Evolutionary conservation across 768 basidiomycete species (phyloP), one percentile per base, ranked within the genome.

Genomic region (Lepiota subincarnata): DNA sequence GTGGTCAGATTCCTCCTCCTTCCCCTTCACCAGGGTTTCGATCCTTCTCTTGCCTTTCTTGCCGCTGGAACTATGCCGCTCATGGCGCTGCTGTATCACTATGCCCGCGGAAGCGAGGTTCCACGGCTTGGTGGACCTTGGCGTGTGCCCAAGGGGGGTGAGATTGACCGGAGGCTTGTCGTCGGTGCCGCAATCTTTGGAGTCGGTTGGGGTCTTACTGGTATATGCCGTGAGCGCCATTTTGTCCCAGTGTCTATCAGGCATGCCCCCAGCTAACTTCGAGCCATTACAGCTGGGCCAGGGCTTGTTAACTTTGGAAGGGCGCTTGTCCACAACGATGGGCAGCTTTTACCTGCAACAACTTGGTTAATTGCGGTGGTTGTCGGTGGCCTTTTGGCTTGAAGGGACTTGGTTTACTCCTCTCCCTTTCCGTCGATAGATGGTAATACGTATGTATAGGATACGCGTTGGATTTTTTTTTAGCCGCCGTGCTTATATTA

Each of bases 181-280:
- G 50, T 61, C 26, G 84, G 84, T 18, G 73, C 81, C 10, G 72
- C 76, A 14, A 56, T 83, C 35, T 86, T 86, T 63, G 83, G 84
- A 44, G 55, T 82, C 22, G 83, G 84, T 1, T 86, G 84, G 84
- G 84, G 79, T 4, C 60, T 80, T 36, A 68, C 73, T 49, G 84
- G 84, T 31, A 66, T 84, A 44, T 86, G 84, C 64, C 83, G 83
- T 84, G 66, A 62, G 83, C 70, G 14, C 20, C 19, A 40, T 34
- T 37, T n/a, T 19, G 24, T 28, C 16, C 14, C 16, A 28, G 18
- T 16, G 51, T 37, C 34, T 7, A 39, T 18, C 19, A 13, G 22
- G 31, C 35, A 24, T 47, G 16, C 48, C 36, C 16, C 55, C n/a
- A n/a, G n/a, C 10, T 47, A 16, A 42, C 6, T 18, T 19, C 16